These are phyloP conservation scores for Penicillium verhagenii DNA, from an alignment of 495 filamentous ascomycete genomes.

Conservation along the genomic window DNA sequence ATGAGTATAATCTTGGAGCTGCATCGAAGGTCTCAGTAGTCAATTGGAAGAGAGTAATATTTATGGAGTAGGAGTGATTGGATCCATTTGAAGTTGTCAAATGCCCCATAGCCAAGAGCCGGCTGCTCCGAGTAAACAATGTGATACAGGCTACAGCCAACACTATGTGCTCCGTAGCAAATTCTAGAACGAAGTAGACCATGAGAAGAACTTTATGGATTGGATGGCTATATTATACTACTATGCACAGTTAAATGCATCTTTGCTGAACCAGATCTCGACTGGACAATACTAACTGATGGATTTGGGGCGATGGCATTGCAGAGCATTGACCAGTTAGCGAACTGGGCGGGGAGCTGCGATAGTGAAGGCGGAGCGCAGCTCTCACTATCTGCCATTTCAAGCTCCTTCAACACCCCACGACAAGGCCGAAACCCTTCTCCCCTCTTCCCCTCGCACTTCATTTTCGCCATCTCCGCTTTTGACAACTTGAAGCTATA, in stretches of 20 bases:
- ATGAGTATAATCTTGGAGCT: background rate
- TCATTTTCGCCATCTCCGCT: background rate
- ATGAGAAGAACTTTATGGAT: too few species aligned
- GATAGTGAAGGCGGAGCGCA: slow-evolving; percentile 16
- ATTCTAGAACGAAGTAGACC: too few species aligned
- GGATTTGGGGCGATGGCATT: background rate
- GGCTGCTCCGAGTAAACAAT: background rate
- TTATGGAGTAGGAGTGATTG: background rate
- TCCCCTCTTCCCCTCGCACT: background rate
- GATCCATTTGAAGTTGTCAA: background rate
- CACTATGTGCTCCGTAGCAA: too few species aligned
- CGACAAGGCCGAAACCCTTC: slow-evolving; percentile 8
- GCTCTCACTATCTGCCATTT: slow-evolving; percentile 12
- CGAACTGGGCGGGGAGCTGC: background rate
- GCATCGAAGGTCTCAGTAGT: background rate
- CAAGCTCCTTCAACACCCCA: slow-evolving; percentile 22
- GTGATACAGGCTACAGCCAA: background rate
- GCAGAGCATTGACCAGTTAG: slow-evolving; percentile 2
- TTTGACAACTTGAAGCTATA: background rate
- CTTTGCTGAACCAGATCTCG: too few species aligned
- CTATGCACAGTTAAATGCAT: too few species aligned
- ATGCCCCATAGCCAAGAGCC: background rate
- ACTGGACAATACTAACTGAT: background rate
- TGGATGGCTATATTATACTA: too few species aligned
- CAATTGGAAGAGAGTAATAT: background rate